Conservation (phyloP, 1,284 basidiomycete species). For the Ustilago tritici region DNA sequence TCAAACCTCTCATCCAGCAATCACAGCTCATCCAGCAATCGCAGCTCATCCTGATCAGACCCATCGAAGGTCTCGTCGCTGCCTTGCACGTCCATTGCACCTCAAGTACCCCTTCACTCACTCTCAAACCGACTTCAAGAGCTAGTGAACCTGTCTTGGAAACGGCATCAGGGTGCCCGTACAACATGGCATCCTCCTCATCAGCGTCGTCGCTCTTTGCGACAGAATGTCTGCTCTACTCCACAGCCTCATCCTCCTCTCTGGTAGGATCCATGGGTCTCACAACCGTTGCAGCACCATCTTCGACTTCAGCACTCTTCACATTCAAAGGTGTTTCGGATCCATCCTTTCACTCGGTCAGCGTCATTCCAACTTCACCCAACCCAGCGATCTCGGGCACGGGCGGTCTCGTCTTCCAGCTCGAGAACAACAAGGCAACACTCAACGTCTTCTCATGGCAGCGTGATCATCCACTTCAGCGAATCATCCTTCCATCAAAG, state of each 20-base stretch:
- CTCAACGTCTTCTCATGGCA: conserved; percentile 85
- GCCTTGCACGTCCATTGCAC: too few relatives aligned
- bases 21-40: neutral
- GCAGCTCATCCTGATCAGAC: too few relatives aligned
- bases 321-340: conserved; percentile 58
- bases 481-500: conserved; percentile 89
- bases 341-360: conserved; percentile 49
- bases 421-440: conserved; percentile 82
- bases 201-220: conserved; percentile 50
- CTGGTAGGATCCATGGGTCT: conserved; percentile 50
- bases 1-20: neutral
- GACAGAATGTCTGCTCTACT: conserved; percentile 56
- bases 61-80: too few relatives aligned
- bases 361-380: conserved; percentile 37
- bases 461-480: conserved; percentile 76
- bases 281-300: conserved; percentile 47
- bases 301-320: conserved; percentile 54
- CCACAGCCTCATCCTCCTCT: conserved; percentile 52
- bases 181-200: conserved; percentile 31
- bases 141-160: neutral
- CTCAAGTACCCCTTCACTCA: too few relatives aligned
- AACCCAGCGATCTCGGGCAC: conserved; percentile 76
- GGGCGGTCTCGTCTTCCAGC: conserved; percentile 81
- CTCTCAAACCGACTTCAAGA: neutral
- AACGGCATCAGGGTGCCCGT: neutral